phyloP scores from a whole-genome alignment of 345 rosid genomes.

The Carallia brachiata region DNA sequence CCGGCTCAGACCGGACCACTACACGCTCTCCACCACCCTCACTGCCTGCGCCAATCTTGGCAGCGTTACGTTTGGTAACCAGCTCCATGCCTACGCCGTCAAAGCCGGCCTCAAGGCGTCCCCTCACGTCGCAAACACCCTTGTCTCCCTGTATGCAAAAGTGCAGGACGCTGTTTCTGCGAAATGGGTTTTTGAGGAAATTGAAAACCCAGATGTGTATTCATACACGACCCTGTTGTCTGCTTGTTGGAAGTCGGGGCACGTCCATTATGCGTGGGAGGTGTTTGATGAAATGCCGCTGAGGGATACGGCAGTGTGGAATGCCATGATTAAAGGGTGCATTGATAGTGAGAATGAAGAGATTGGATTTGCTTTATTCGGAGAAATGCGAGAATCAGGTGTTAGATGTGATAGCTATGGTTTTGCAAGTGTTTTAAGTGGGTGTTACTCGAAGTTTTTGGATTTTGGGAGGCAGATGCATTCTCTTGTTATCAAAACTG shows the following conservation, averaged over 20 bases:
- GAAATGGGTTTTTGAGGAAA: constrained; percentile 50
- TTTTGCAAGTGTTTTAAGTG: constrained; percentile 60
- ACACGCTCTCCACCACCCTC: constrained; percentile 57
- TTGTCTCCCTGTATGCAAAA: constrained; percentile 56
- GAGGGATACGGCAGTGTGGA: constrained; percentile 53
- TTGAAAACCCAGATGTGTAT: constrained; percentile 54
- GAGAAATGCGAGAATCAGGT: constrained; percentile 53
- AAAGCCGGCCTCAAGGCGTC: constrained; percentile 43
- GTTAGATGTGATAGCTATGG: constrained; percentile 62
- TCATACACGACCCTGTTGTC: constrained; percentile 67
- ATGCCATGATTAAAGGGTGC: constrained; percentile 75
- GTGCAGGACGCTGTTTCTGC: constrained; percentile 34
- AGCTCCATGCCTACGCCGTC: constrained; percentile 56
- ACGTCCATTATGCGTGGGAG: constrained; percentile 45
- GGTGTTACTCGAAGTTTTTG: constrained; percentile 36
- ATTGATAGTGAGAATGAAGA: constrained; percentile 46
- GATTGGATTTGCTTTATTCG: constrained; percentile 47
- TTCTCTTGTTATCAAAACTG: constrained; percentile 52
- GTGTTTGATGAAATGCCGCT: constrained; percentile 55
- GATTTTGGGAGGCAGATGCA: constrained; percentile 67
- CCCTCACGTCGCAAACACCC: constrained; percentile 59
- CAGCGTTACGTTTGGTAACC: constrained; percentile 37
- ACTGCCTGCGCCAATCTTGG: constrained; percentile 56
- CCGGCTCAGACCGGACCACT: constrained; percentile 54
- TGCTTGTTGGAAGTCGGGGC: constrained; percentile 43